These are phyloP conservation scores for Moesziomyces globuligerus DNA, from an alignment of 1,284 basidiomycete genomes.

Conservation along the genomic window DNA sequence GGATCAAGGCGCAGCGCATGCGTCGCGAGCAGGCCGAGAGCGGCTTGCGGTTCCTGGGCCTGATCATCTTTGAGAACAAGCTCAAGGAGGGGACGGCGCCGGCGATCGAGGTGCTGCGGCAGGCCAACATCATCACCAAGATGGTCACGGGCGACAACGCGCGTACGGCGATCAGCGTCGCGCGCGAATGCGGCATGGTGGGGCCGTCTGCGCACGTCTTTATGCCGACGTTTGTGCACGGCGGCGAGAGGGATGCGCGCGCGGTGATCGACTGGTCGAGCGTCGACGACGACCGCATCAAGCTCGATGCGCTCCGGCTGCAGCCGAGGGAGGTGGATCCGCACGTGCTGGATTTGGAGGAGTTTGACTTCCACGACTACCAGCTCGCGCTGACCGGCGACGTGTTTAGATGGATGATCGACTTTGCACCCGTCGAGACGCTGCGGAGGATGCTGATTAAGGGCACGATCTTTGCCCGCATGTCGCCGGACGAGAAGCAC, in stretches of 20 bases:
- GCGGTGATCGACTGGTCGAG: slow-evolving; percentile 88
- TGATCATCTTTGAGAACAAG: slow-evolving; percentile 99
- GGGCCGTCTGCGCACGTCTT: slow-evolving; percentile 92
- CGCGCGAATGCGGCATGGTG: slow-evolving; percentile 90
- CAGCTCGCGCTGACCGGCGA: slow-evolving; percentile 95
- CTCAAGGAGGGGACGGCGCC: slow-evolving; percentile 92
- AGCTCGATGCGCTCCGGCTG: slow-evolving; percentile 84
- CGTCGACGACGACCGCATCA: slow-evolving; percentile 87
- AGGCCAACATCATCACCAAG: slow-evolving; percentile 89
- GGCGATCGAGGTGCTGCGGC: slow-evolving; percentile 86
- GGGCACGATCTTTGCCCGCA: slow-evolving; percentile 94
- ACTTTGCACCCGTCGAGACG: slow-evolving; percentile 86
- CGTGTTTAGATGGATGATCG: slow-evolving; percentile 98
- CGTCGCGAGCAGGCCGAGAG: slow-evolving; percentile 95
- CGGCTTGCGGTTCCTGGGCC: slow-evolving; percentile 87
- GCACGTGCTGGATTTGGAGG: slow-evolving; percentile 58
- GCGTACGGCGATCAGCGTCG: slow-evolving; percentile 94
- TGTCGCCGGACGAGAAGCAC: slow-evolving; percentile 99
- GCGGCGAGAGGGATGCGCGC: slow-evolving; percentile 72
- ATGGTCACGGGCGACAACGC: slow-evolving; percentile 99
- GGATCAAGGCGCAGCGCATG: slow-evolving; percentile 97
- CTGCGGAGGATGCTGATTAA: slow-evolving; percentile 83
- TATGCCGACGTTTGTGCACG: slow-evolving; percentile 81
- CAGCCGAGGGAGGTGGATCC: slow-evolving; percentile 70
- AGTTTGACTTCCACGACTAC: slow-evolving; percentile 77